Evolutionary conservation across 371 early-diverging fungal genomes (phyloP), one percentile per base, ranked within the genome.

Genomic region (Syncephalastrum racemosum): DNA sequence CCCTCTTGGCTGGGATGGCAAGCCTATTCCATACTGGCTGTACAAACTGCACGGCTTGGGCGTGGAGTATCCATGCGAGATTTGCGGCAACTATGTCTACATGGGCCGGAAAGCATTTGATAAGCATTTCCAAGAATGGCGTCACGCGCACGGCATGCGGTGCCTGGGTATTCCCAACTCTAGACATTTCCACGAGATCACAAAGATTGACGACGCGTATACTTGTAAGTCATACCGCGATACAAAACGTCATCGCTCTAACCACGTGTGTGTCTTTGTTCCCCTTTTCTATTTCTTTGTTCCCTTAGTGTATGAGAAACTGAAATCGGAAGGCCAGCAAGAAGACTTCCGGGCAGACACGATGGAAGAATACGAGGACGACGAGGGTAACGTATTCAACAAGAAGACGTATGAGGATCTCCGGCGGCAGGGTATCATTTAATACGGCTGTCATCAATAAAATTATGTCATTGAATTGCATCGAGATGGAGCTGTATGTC

Each of bases 11-110:
- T 97, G 97, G 97, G 99, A 98, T 66, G 99, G 98, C 39, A 99
- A 99, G 64, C 98, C 98, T 14, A 99, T 99, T 70, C 99, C 99
- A 12, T 96, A 90, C 70, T 99, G 99, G 99, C 79, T 99, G 25
- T 99, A 93, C 80, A 98, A 97, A 71, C 80, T 97, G 50, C 98
- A 97, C 68, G 99, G 99, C 7, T 71, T 99, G 48, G 94, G 95
- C 13, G 90, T 94, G 39, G 92, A 95, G 63, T 97, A 95, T 66
- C 84, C 92, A 0, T 99, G 99, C 66, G 98, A 99, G 74, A 96
- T 99, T 59, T 99, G 99, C 64, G 98, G 97, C 42, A 92, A 93
- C 57, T 89, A 87, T 62, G 88, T 94, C 12, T 97, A 98, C 71
- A 96, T 94, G 85, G 99, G 99, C 18, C 87, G 97, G 54, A 95